phyloP scores from a whole-genome alignment of 108 stramenopile genomes.

The Nannochloropsis gaditana region DNA sequence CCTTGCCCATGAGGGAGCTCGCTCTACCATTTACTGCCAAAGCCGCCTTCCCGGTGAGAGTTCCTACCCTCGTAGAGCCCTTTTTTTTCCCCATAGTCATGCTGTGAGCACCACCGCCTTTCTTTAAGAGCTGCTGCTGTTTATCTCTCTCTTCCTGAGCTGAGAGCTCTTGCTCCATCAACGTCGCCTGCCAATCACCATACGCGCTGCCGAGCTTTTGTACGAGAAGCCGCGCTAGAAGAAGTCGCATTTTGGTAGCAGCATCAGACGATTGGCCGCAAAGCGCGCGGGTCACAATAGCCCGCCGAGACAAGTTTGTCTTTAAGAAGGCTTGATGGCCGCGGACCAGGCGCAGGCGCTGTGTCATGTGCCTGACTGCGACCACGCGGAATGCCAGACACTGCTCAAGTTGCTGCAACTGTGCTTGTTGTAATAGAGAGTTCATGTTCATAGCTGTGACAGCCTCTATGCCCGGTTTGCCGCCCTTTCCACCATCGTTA shows the following conservation, averaged over 20 bases:
- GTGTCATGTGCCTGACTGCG: constrained; percentile 1
- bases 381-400: not conserved
- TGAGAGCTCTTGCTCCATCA: constrained; percentile 19
- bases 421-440: not conserved
- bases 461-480: not conserved
- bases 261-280: not conserved
- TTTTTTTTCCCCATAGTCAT: too few relatives aligned
- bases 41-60: too few relatives aligned
- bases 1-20: too few relatives aligned
- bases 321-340: not conserved
- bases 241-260: not conserved
- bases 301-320: not conserved
- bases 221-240: not conserved
- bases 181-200: not conserved
- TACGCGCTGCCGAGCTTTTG: not conserved
- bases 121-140: not conserved
- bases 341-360: not conserved
- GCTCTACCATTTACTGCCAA: too few relatives aligned
- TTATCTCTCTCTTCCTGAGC: not conserved
- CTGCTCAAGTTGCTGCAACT: constrained; percentile 4
- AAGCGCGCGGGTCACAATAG: not conserved
- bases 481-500: not conserved
- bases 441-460: not conserved
- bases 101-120: too few relatives aligned
- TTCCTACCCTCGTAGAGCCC: too few relatives aligned